These are phyloP conservation scores for Eleusine coracana DNA, from an alignment of 176 grass and related monocot species.

Conservation along the genomic window DNA sequence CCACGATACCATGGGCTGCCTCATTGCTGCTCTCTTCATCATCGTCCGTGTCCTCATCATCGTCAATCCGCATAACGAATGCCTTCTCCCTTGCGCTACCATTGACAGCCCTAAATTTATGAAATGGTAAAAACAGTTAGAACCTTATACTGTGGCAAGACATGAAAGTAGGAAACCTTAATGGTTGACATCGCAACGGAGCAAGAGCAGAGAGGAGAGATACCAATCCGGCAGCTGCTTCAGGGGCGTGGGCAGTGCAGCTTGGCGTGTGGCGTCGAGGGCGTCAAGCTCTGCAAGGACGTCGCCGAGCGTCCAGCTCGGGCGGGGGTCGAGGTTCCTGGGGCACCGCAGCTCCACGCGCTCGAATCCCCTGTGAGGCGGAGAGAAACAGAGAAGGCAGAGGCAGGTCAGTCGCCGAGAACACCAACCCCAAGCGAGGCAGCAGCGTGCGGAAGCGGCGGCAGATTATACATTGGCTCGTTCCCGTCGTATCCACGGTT, in stretches of 20 bases:
- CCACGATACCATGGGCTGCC: not conserved
- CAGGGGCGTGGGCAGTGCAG: conserved; percentile 14
- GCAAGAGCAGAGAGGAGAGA: not conserved
- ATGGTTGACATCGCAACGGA: not conserved
- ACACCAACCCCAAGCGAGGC: not conserved
- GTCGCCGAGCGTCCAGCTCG: conserved; percentile 48
- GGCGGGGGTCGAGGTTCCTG: conserved; percentile 42
- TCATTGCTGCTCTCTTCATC: conserved; percentile 5
- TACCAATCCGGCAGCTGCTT: conserved; percentile 50
- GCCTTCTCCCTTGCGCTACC: conserved; percentile 31
- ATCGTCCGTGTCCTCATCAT: conserved; percentile 44
- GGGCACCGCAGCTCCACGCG: conserved; percentile 53
- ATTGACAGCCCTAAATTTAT: conserved; percentile 28
- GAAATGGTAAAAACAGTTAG: not conserved
- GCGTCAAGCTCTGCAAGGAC: conserved; percentile 45
- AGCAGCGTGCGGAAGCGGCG: not conserved
- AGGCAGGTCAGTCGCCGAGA: conserved; percentile 11
- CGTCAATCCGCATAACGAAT: conserved; percentile 58
- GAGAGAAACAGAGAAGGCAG: not conserved
- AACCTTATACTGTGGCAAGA: not conserved
- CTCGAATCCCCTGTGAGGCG: conserved; percentile 25
- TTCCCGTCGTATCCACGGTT: not conserved
- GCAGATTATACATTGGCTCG: conserved; percentile 38
- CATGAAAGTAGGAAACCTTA: not conserved
- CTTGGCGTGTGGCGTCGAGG: conserved; percentile 26